Evolutionary conservation across 1,284 basidiomycete species (phyloP), one percentile per base, ranked within the genome.

Genomic region (Clitocybe nebularis): DNA sequence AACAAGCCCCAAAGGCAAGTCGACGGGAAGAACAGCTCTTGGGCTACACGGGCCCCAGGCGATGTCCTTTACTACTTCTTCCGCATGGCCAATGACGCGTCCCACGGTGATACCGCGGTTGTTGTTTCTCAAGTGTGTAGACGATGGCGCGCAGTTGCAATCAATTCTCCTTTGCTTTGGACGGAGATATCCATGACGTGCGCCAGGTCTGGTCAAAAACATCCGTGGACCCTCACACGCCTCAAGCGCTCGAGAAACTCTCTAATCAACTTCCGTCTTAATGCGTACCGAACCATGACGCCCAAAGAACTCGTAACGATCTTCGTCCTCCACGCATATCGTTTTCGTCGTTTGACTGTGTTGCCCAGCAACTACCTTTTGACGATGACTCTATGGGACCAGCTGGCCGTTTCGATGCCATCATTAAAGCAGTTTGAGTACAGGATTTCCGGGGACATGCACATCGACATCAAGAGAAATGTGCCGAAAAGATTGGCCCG

Each of bases 121-220:
- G 13, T 17, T 24, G 13, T 43, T 25, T 43, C 41, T 4, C 41
- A 43, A n/a, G 41, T 43, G 7, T 43, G 34, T 8, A 30, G 20
- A 19, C n/a, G 24, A 22, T 43, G 32, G 24, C 32, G 41, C 7
- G 6, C 24, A 2, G 19, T 36, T 8, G 41, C 32, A 11, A 2
- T 43, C 3, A 24, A 26, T 8, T 23, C 41, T 6, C 34, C 41
- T 3, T 25, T 36, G 11, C 34, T 43, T n/a, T 43, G 41, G 41
- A 36, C 13, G 22, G 17, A 13, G 3, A 24, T 43, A 14, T 30
- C 24, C 14, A 43, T 43, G 32, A 14, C 20, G 8, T 43, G 41
- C n/a, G 24, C 36, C 7, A 25, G 25, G 4, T 14, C 28, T n/a
- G 24, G 22, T 3, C 42, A 44, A 24, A 17, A 33, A 19, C 42